phyloP scores from a whole-genome alignment of 2,329 filamentous ascomycete species.

The Pseudocercospora fuligena region DNA sequence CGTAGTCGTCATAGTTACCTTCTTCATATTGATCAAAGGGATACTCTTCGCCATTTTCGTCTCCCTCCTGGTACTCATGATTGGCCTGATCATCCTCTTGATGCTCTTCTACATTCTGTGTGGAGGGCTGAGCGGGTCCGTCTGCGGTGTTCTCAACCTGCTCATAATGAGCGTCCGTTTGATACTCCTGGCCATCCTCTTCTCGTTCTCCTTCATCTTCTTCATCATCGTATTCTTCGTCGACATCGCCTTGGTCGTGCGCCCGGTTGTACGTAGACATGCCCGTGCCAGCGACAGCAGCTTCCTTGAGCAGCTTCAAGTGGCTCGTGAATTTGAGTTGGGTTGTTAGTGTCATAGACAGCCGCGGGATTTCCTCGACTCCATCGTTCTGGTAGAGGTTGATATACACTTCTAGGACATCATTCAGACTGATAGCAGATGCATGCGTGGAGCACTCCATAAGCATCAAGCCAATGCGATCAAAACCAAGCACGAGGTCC shows the following conservation, averaged over 20 bases:
- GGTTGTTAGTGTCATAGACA: slow-evolving; percentile 58
- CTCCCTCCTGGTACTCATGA: slow-evolving; percentile 20
- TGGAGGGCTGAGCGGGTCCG: slow-evolving; percentile 3
- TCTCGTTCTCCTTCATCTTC: slow-evolving; percentile 19
- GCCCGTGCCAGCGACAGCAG: slow-evolving; percentile 62
- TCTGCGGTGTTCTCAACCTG: slow-evolving; percentile 9
- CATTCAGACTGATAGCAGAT: slow-evolving; percentile 57
- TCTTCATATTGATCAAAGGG: slow-evolving; percentile 17
- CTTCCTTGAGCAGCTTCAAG: slow-evolving; percentile 57
- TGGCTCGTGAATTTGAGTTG: slow-evolving; percentile 60
- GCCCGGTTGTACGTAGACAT: slow-evolving; percentile 53
- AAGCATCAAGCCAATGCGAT: slow-evolving; percentile 60
- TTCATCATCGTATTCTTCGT: slow-evolving; percentile 25
- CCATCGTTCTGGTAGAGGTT: slow-evolving; percentile 65
- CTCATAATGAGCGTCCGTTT: slow-evolving; percentile 14
- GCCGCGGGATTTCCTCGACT: slow-evolving; percentile 59
- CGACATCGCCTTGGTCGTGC: slow-evolving; percentile 26
- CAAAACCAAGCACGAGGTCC: slow-evolving; percentile 61
- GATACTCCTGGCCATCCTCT: slow-evolving; percentile 13
- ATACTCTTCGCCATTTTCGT: slow-evolving; percentile 15
- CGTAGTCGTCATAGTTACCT: slow-evolving; percentile 15
- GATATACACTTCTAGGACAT: slow-evolving; percentile 65
- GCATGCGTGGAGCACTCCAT: slow-evolving; percentile 59
- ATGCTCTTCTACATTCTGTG: slow-evolving; percentile 23
- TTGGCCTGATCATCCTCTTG: slow-evolving; percentile 20